These are phyloP conservation scores for Phytomonas francai DNA, from an alignment of 208 protist genomes.

Conservation along the genomic window DNA sequence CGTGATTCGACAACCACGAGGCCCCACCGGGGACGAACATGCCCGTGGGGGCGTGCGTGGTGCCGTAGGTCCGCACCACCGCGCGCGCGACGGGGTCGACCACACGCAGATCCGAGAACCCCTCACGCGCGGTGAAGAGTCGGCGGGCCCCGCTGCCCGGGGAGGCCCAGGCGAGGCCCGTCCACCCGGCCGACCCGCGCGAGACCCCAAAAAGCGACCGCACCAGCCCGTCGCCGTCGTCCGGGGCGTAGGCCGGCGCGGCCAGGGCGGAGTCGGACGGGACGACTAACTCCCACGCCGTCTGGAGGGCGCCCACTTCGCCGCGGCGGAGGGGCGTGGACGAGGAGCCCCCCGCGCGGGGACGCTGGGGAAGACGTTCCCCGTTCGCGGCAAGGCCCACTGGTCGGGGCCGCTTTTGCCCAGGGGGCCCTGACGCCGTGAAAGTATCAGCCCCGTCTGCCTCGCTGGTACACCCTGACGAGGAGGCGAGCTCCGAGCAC, in stretches of 20 bases:
- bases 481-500: not conserved
- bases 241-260: not conserved
- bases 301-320: not conserved
- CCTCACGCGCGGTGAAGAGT: conserved; percentile 47
- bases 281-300: conserved; percentile 22
- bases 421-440: not conserved
- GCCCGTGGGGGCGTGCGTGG: conserved; percentile 58
- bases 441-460: not conserved
- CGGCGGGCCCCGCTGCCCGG: not conserved
- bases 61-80: conserved; percentile 55
- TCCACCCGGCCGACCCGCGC: conserved; percentile 39
- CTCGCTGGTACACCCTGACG: not conserved
- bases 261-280: conserved; percentile 18
- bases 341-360: not conserved
- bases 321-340: not conserved
- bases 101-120: conserved; percentile 59
- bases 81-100: conserved; percentile 24
- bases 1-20: conserved; percentile 5
- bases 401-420: not conserved
- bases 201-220: conserved; percentile 13
- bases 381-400: not conserved
- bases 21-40: conserved; percentile 23
- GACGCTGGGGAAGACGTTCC: not conserved
- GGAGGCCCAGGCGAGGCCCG: conserved; percentile 22
- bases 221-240: not conserved